Base-by-base conservation (phyloP, 306 rosid species). In the Chamaecrista fasciculata region DNA sequence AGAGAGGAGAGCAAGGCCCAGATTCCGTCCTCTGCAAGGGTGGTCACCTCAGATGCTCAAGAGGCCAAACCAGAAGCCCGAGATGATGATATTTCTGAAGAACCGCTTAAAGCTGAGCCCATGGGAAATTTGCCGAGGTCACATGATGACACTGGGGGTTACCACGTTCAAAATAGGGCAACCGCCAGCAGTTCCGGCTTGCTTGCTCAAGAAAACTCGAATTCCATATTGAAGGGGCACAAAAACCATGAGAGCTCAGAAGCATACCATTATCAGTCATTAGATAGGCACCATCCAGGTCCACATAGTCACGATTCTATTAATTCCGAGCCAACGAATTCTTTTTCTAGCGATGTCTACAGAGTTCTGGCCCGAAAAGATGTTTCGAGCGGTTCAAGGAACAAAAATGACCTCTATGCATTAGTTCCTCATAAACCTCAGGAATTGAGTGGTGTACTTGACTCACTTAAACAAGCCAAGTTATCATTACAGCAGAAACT, bases 401-500 rank as follows among this genome's bases (percentile, higher is more conserved):
- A 78, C 77, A 69, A 34, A 66, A 83, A 57, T n/a, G 82, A 93
- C 69, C 79, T 23, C 59, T 73, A 76, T 72, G 95, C 92, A 44
- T 69, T 90, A 79, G 97, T 94, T 74, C 86, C 84, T 73, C 94
- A 72, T 40, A 71, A 83, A 37, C 76, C 85, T 76, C 76, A 31
- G 15, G 50, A 60, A 28, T 76, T 90, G 72, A 69, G 73, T 39
- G 82, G 92, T 59, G 86, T 90, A 24, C 88, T 94, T 64, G 89
- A 88, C 50, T 92, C 98, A 21, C 98, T 94, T 48, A 81, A 85
- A 79, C 84, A 88, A 75, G 96, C 97, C 19, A 94, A 33, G 81
- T 49, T 78, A 15, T 84, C 91, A 50, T 77, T 94, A 4, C 81
- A 83, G 60, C 81, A 79, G 73, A 86, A 87, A 72, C 85, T 94